Evolutionary conservation across 2,329 filamentous ascomycete genomes (phyloP).

Genomic region (Clonostachys solani): DNA sequence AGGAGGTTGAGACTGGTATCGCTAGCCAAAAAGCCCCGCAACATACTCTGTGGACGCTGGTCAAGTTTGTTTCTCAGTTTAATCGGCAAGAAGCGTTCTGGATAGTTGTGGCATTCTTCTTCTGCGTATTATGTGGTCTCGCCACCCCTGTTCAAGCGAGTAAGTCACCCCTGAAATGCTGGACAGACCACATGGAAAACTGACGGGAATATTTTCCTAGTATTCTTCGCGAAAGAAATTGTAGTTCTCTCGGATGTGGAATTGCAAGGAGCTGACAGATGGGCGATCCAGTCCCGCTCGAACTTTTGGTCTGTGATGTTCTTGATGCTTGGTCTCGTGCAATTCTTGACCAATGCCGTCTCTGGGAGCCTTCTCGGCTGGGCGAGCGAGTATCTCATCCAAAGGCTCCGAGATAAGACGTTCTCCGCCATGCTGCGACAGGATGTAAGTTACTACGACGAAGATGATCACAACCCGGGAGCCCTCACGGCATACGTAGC

Average conservation of each 20-base stretch:
- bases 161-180: slow-evolving; percentile 5
- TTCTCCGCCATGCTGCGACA: slow-evolving; percentile 89
- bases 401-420: slow-evolving; percentile 74
- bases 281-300: slow-evolving; percentile 62
- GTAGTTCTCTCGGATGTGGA: slow-evolving; percentile 55
- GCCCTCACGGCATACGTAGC: slow-evolving; percentile 85
- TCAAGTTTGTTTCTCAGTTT: slow-evolving; percentile 76
- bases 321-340: slow-evolving; percentile 73
- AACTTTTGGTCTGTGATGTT: slow-evolving; percentile 91
- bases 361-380: slow-evolving; percentile 79
- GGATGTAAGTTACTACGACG: slow-evolving; percentile 89
- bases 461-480: slow-evolving; percentile 82
- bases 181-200: too few relatives aligned
- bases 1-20: too few relatives aligned
- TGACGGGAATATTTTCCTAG: slow-evolving; percentile 36
- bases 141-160: slow-evolving; percentile 62
- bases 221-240: slow-evolving; percentile 90
- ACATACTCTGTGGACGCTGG: slow-evolving; percentile 70
- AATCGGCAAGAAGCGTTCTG: slow-evolving; percentile 69
- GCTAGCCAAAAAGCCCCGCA: slow-evolving; percentile 18
- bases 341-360: slow-evolving; percentile 62
- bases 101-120: slow-evolving; percentile 71
- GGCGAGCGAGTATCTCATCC: slow-evolving; percentile 80
- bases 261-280: background rate
- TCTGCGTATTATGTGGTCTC: slow-evolving; percentile 72